These are phyloP conservation scores for Fagopyrum homotropicum DNA, from an alignment of 148 eudicot species.

Conservation along the genomic window DNA sequence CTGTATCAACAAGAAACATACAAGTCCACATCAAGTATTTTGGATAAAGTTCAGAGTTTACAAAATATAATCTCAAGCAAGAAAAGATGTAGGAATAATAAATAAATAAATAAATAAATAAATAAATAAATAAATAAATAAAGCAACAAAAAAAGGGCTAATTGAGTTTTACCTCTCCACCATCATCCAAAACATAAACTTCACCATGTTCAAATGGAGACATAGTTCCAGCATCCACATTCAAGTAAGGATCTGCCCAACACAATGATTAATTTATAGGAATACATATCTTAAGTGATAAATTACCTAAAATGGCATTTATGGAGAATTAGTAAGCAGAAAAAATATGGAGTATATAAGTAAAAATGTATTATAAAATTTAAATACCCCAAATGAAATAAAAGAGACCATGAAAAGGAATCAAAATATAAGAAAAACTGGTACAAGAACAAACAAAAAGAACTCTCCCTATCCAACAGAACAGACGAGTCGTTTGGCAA, in stretches of 20 bases:
- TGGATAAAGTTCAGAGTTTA: not conserved
- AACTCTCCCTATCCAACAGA: not conserved
- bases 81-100: not conserved
- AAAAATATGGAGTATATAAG: not conserved
- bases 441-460: conserved; percentile 8
- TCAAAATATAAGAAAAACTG: not conserved
- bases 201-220: conserved; percentile 98
- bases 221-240: conserved; percentile 97
- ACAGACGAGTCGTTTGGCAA: not conserved
- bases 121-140: not conserved
- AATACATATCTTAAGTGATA: not conserved
- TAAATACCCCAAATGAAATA: not conserved
- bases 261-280: not conserved
- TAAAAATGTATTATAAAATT: not conserved
- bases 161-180: conserved; percentile 73
- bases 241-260: conserved; percentile 83
- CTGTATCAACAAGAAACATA: not conserved
- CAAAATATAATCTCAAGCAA: not conserved
- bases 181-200: conserved; percentile 90
- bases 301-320: not conserved
- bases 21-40: conserved; percentile 9
- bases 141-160: not conserved
- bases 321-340: not conserved
- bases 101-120: not conserved
- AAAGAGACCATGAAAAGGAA: not conserved